phyloP scores from a whole-genome alignment of 768 basidiomycete genomes.

The Podaxis carcinomalis region DNA sequence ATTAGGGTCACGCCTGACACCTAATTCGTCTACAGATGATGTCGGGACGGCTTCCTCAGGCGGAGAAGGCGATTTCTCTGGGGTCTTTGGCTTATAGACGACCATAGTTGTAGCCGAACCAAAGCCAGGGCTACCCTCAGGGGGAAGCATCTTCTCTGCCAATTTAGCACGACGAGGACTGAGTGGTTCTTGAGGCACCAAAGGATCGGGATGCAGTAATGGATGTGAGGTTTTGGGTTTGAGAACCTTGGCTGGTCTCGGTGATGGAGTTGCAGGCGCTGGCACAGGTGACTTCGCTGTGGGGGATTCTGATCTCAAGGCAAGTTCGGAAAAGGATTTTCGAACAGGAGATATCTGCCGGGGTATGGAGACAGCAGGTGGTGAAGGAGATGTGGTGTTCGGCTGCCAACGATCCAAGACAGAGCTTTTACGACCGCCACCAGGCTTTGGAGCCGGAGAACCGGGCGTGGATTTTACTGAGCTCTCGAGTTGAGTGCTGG shows the following conservation, averaged over 20 bases:
- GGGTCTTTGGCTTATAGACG: constrained; percentile 54
- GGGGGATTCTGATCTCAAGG: constrained; percentile 16
- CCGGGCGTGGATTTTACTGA: constrained; percentile 30
- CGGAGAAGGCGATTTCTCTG: constrained; percentile 35
- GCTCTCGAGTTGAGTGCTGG: constrained; percentile 49
- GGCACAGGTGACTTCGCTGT: neutral
- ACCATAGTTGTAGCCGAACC: constrained; percentile 79
- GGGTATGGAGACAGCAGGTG: constrained; percentile 34
- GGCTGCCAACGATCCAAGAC: constrained; percentile 75
- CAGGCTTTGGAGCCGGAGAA: constrained; percentile 26
- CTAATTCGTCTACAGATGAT: constrained; percentile 44
- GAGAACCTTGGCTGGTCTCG: constrained; percentile 16
- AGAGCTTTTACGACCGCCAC: constrained; percentile 37
- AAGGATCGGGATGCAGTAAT: constrained; percentile 21
- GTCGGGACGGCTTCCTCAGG: constrained; percentile 37
- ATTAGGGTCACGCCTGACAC: constrained; percentile 29
- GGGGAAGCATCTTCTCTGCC: constrained; percentile 23
- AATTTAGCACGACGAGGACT: constrained; percentile 14
- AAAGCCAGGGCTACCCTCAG: constrained; percentile 35
- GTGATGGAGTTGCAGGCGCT: neutral
- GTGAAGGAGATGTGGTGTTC: constrained; percentile 21
- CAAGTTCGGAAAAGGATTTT: constrained; percentile 30
- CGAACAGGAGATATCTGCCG: constrained; percentile 25
- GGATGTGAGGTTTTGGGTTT: constrained; percentile 39
- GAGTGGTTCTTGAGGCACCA: constrained; percentile 13